Evolutionary conservation across 345 rosid species (phyloP).

Genomic region (Clausena lansium): DNA sequence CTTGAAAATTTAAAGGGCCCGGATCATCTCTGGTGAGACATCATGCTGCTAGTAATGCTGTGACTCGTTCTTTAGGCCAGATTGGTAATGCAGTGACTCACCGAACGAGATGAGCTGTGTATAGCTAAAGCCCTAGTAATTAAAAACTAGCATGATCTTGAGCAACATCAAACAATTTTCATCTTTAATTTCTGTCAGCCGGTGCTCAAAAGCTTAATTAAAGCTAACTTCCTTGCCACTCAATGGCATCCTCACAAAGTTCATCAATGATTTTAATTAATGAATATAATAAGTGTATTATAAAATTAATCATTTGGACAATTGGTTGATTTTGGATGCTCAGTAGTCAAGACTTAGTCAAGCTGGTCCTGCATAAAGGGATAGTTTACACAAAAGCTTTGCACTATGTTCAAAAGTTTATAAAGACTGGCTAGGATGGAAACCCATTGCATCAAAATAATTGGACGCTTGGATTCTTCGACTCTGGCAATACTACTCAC

Average conservation of each 20-base stretch:
- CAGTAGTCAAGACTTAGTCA: conserved; percentile 1
- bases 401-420: neutral
- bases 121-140: no score
- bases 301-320: neutral
- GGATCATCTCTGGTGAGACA: neutral
- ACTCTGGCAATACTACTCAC: neutral
- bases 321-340: conserved; percentile 11
- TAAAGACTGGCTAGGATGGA: conserved; percentile 6
- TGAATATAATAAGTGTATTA: neutral
- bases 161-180: conserved; percentile 3
- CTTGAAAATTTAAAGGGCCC: neutral
- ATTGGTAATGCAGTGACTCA: neutral
- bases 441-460: conserved; percentile 1
- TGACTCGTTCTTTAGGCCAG: neutral
- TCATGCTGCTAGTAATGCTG: neutral
- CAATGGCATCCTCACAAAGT: neutral
- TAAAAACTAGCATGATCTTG: neutral
- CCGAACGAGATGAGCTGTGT: neutral
- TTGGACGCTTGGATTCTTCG: neutral
- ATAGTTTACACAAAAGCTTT: conserved; percentile 8
- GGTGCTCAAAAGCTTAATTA: neutral
- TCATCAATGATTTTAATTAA: neutral
- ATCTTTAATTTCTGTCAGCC: neutral
- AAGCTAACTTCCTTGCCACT: neutral
- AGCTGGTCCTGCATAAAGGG: conserved; percentile 17